phyloP scores from a whole-genome alignment of 805 yeast genomes.

The Debaryomyces maramus region DNA sequence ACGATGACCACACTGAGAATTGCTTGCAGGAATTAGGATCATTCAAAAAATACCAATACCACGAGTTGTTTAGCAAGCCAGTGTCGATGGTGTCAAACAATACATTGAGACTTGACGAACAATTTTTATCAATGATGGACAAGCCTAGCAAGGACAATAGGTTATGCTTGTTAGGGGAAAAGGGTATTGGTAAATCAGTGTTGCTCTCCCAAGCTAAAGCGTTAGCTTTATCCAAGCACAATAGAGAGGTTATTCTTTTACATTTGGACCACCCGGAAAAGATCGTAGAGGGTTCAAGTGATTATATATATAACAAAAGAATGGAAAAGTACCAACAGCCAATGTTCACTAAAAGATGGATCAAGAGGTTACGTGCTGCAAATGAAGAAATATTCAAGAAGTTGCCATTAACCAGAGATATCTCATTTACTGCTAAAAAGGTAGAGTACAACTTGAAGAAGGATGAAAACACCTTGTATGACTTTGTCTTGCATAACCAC shows the following conservation, averaged over 20 bases:
- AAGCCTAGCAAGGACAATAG: conserved; percentile 43
- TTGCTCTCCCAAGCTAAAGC: conserved; percentile 69
- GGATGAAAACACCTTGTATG: conserved; percentile 40
- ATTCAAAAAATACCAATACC: conserved; percentile 66
- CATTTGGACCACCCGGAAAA: conserved; percentile 63
- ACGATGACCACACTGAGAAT: conserved; percentile 39
- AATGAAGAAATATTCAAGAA: conserved; percentile 35
- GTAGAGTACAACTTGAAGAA: conserved; percentile 32
- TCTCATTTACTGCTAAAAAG: conserved; percentile 32
- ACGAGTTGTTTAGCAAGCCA: conserved; percentile 64
- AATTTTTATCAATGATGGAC: conserved; percentile 37
- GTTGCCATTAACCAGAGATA: conserved; percentile 35
- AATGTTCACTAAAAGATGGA: conserved; percentile 63
- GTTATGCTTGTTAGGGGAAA: conserved; percentile 60
- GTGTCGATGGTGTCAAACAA: conserved; percentile 55
- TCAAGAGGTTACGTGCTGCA: conserved; percentile 45
- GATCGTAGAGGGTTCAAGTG: conserved; percentile 71
- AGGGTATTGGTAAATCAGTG: conserved; percentile 81
- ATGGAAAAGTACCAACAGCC: conserved; percentile 68
- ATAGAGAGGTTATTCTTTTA: conserved; percentile 47
- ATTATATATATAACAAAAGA: conserved; percentile 56
- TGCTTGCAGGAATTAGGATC: conserved; percentile 56
- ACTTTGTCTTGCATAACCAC: conserved; percentile 40
- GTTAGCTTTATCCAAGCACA: conserved; percentile 39
- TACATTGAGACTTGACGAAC: conserved; percentile 41